Evolutionary conservation across 352 stramenopile genomes (phyloP).

Genomic region (Globisporangium polare): DNA sequence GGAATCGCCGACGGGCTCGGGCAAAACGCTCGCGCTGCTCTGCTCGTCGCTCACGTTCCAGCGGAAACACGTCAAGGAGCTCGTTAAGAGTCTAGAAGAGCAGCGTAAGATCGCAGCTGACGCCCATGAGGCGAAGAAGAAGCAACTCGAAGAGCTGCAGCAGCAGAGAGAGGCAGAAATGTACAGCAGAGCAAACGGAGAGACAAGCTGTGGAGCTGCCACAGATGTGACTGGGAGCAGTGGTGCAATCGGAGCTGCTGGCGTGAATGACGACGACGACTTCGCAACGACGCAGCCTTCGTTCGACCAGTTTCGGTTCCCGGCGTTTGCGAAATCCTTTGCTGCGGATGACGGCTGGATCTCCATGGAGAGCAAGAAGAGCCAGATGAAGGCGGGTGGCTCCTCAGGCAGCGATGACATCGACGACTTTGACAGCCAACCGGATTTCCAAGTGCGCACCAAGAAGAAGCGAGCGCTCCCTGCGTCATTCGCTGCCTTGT

Average conservation of each 20-base stretch:
- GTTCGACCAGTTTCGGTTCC: slow-evolving; percentile 39
- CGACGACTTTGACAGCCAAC: slow-evolving; percentile 11
- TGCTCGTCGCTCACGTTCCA: slow-evolving; percentile 85
- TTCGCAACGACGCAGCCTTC: slow-evolving; percentile 36
- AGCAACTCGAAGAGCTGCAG: slow-evolving; percentile 9
- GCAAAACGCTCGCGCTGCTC: slow-evolving; percentile 83
- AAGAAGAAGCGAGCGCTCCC: slow-evolving; percentile 6
- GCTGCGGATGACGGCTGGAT: slow-evolving; percentile 31
- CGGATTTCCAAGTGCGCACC: not conserved
- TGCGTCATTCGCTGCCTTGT: not conserved
- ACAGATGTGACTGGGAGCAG: not conserved
- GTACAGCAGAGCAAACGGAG: slow-evolving; percentile 4
- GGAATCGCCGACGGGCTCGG: slow-evolving; percentile 79
- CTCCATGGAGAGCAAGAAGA: slow-evolving; percentile 44
- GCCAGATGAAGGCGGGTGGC: not conserved
- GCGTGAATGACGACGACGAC: slow-evolving; percentile 30
- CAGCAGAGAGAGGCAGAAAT: not conserved
- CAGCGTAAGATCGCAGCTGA: slow-evolving; percentile 12
- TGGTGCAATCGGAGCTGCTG: not conserved
- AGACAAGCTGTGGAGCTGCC: not conserved
- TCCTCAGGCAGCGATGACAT: not conserved
- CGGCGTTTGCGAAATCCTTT: slow-evolving; percentile 6
- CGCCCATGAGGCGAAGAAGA: slow-evolving; percentile 8
- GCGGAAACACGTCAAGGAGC: slow-evolving; percentile 40
- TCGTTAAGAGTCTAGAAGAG: slow-evolving; percentile 24